phyloP scores from a whole-genome alignment of 176 grass and related monocot species.

The Oryza meyeriana region DNA sequence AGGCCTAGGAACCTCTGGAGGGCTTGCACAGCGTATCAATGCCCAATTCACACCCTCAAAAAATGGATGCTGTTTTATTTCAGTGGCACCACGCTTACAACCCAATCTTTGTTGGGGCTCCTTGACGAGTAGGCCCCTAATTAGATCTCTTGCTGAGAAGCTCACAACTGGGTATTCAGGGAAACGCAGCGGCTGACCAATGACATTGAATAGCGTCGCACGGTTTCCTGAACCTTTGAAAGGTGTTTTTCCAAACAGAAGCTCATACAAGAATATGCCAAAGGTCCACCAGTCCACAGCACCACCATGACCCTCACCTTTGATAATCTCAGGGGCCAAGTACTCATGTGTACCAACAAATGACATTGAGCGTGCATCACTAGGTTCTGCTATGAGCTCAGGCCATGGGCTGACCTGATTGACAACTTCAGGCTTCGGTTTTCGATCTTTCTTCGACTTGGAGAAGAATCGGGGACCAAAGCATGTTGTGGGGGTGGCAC shows the following conservation, averaged over 20 bases:
- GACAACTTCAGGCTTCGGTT: slow-evolving; percentile 67
- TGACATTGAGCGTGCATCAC: slow-evolving; percentile 81
- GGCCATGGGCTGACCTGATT: slow-evolving; percentile 84
- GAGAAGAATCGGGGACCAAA: slow-evolving; percentile 78
- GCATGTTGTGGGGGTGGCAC: slow-evolving; percentile 65
- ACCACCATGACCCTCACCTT: slow-evolving; percentile 91
- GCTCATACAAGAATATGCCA: slow-evolving; percentile 89
- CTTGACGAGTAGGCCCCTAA: slow-evolving; percentile 77
- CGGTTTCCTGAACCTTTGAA: slow-evolving; percentile 87
- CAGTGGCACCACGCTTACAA: slow-evolving; percentile 77
- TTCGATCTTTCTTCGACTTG: slow-evolving; percentile 75
- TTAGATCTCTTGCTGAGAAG: slow-evolving; percentile 72
- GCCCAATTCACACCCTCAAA: slow-evolving; percentile 94
- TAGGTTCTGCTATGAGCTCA: slow-evolving; percentile 86
- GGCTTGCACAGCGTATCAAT: slow-evolving; percentile 79
- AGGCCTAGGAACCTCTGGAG: slow-evolving; percentile 72
- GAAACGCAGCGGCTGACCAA: slow-evolving; percentile 69
- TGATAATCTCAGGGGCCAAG: slow-evolving; percentile 91
- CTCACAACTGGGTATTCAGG: slow-evolving; percentile 72
- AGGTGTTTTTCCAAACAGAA: slow-evolving; percentile 89
- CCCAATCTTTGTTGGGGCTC: slow-evolving; percentile 72
- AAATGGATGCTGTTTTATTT: slow-evolving; percentile 90
- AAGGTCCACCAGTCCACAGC: slow-evolving; percentile 98
- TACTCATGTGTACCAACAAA: slow-evolving; percentile 95
- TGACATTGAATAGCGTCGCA: slow-evolving; percentile 79